Percentiles rank a stretch among this genome's conserved stretches.
These are phyloP conservation scores for Fagopyrum esculentum DNA, from an alignment of 148 eudicot species.

Conservation along the genomic window DNA sequence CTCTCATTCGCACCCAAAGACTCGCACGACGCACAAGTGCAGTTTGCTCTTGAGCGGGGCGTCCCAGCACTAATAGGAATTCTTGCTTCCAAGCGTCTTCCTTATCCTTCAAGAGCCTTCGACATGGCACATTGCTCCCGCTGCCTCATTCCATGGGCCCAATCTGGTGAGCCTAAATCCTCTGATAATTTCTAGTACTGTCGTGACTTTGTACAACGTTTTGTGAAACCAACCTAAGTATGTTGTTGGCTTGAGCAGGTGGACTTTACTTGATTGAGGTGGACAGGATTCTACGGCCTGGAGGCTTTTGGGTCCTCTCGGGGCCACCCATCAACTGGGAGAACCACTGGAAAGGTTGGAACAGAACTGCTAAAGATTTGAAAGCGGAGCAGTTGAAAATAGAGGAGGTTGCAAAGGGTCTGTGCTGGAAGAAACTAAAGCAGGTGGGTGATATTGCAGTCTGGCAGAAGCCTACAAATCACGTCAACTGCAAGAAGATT, in stretches of 20 bases:
- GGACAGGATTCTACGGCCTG: conserved; percentile 53
- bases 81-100: conserved; percentile 60
- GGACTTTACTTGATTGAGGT: conserved; percentile 53
- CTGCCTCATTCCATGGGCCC: conserved; percentile 67
- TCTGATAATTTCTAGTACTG: too few relatives aligned
- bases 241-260: conserved; percentile 16
- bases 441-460: conserved; percentile 41
- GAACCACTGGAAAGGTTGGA: conserved; percentile 50
- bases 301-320: conserved; percentile 63
- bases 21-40: conserved; percentile 80
- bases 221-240: not conserved
- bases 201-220: not conserved
- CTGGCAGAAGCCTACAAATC: conserved; percentile 61
- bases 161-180: conserved; percentile 34
- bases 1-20: conserved; percentile 85
- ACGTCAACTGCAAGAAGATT: conserved; percentile 35
- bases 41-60: conserved; percentile 78
- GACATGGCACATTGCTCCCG: conserved; percentile 87
- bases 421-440: conserved; percentile 53
- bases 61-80: conserved; percentile 78
- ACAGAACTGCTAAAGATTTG: conserved; percentile 31
- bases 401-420: conserved; percentile 35
- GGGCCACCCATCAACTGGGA: conserved; percentile 69
- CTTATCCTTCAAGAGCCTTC: conserved; percentile 68
- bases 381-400: conserved; percentile 36